Conservation (phyloP, 2,329 filamentous ascomycete species). For the Berkeleyomyces basicola region DNA sequence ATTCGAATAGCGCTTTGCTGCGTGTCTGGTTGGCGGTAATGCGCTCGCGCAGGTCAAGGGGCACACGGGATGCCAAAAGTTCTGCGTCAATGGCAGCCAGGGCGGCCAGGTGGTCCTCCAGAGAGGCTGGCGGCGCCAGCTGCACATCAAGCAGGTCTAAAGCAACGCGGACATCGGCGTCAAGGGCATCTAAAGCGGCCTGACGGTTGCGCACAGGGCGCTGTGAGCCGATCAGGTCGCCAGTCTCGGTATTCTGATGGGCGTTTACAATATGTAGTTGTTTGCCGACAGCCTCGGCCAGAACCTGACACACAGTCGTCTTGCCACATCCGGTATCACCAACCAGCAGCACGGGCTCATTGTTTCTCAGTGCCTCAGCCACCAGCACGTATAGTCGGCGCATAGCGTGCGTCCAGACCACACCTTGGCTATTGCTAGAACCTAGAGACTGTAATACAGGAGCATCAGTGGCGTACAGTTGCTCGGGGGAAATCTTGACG, state of each 20-base stretch:
- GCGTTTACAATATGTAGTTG: constrained; percentile 84
- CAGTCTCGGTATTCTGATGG: constrained; percentile 95
- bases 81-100: constrained; percentile 31
- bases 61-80: constrained; percentile 26
- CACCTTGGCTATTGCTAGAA: constrained; percentile 37
- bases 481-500: constrained; percentile 57
- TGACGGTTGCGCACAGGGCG: constrained; percentile 75
- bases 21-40: constrained; percentile 38
- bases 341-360: constrained; percentile 85
- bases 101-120: constrained; percentile 18
- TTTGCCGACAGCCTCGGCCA: constrained; percentile 64
- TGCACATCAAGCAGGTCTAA: constrained; percentile 25
- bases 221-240: constrained; percentile 91
- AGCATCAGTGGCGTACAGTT: constrained; percentile 49
- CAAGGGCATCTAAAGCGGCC: constrained; percentile 49
- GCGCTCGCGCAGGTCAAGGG: constrained; percentile 29
- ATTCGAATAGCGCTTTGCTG: constrained; percentile 81
- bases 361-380: constrained; percentile 68
- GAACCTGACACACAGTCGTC: constrained; percentile 85
- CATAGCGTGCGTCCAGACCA: constrained; percentile 96
- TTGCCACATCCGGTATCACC: constrained; percentile 97
- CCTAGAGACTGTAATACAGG: constrained; percentile 27
- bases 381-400: constrained; percentile 78
- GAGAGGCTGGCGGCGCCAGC: background rate
- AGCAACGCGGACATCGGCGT: constrained; percentile 38